These are phyloP conservation scores for Earliella scabrosa DNA, from an alignment of 1,284 basidiomycete genomes.

Conservation along the genomic window DNA sequence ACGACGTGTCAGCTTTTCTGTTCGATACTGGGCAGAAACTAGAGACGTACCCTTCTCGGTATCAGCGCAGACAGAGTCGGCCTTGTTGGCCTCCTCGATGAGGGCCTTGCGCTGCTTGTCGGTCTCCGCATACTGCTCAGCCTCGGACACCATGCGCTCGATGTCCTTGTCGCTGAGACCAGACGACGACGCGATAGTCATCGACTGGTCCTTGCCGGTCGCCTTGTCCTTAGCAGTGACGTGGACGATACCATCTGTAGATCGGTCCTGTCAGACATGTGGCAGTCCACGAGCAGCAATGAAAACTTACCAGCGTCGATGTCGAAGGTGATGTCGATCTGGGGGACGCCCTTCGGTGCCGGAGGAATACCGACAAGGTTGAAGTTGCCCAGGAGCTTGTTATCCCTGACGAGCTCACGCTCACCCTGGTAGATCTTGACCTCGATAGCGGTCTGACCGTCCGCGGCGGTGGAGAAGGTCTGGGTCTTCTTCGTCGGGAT, in stretches of 20 bases:
- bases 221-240: constrained; percentile 98
- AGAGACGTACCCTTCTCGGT: constrained; percentile 87
- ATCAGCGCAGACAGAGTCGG: constrained; percentile 92
- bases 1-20: too few species aligned
- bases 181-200: constrained; percentile 97
- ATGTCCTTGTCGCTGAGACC: constrained; percentile 97
- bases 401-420: constrained; percentile 96
- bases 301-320: constrained; percentile 85
- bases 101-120: constrained; percentile 89
- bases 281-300: too few species aligned
- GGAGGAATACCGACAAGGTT: constrained; percentile 98
- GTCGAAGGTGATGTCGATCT: constrained; percentile 99
- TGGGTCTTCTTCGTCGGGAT: constrained; percentile 99
- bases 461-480: constrained; percentile 97
- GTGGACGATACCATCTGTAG: constrained; percentile 90
- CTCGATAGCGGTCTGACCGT: constrained; percentile 95
- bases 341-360: constrained; percentile 97
- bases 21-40: too few species aligned
- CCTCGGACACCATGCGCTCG: constrained; percentile 95
- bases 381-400: constrained; percentile 99
- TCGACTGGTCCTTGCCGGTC: constrained; percentile 95
- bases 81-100: constrained; percentile 98
- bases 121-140: constrained; percentile 91
- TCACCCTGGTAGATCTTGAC: constrained; percentile 99
- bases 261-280: too few species aligned